A percentile compares a stretch with the other conserved stretches of the same genome.
Conservation (phyloP, 192 early-diverging fungal genomes). For the Ambispora gerdemannii region DNA sequence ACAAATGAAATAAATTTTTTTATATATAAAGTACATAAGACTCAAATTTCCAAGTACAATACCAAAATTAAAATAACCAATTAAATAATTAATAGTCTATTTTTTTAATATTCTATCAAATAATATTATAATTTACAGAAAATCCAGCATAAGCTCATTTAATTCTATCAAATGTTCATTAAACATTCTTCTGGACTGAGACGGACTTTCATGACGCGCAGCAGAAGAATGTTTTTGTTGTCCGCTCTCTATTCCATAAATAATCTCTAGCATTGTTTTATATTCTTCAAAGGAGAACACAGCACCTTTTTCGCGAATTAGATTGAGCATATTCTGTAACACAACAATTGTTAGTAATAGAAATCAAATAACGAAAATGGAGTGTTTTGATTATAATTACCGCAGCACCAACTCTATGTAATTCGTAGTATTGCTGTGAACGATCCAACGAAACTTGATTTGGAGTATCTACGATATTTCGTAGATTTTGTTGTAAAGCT, state of each 20-base stretch:
- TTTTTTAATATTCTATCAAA: conserved; percentile 5
- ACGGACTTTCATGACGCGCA: conserved; percentile 2
- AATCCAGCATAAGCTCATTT: conserved; percentile 42
- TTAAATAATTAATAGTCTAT: too few relatives aligned
- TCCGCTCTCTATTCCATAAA: conserved; percentile 46
- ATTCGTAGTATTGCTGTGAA: conserved; percentile 70
- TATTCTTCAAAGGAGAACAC: conserved; percentile 81
- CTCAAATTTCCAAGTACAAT: too few relatives aligned
- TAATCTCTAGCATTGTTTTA: conserved; percentile 66
- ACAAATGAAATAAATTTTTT: too few relatives aligned
- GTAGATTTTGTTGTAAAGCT: conserved; percentile 85
- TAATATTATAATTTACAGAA: background rate
- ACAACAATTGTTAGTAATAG: background rate
- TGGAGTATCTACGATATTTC: conserved; percentile 64
- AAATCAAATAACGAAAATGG: conserved; percentile 22
- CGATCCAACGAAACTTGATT: conserved; percentile 66
- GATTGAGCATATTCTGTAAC: conserved; percentile 54
- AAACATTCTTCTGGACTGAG: conserved; percentile 30
- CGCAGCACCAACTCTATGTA: conserved; percentile 57
- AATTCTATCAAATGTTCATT: conserved; percentile 44
- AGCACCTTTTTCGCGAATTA: conserved; percentile 54
- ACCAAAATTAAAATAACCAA: too few relatives aligned
- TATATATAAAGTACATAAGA: too few relatives aligned
- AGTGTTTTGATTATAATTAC: conserved; percentile 35
- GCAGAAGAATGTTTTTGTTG: background rate